Evolutionary conservation across 768 basidiomycete species (phyloP).

Genomic region (Suillus plorans): DNA sequence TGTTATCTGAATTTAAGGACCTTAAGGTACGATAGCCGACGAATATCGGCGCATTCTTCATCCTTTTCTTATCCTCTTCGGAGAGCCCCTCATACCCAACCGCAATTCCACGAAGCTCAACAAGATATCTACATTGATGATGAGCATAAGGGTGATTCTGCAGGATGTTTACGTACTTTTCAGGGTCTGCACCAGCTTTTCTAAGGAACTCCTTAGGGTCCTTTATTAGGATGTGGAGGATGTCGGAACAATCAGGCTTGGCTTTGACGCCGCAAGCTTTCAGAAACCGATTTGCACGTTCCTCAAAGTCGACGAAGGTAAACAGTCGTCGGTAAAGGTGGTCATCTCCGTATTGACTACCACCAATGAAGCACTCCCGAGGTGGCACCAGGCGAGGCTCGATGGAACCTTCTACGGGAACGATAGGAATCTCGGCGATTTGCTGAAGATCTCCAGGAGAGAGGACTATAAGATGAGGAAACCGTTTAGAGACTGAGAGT

Average conservation of each 20-base stretch:
- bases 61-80: constrained; percentile 39
- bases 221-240: constrained; percentile 61
- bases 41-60: constrained; percentile 69
- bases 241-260: constrained; percentile 79
- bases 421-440: constrained; percentile 57
- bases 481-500: constrained; percentile 3
- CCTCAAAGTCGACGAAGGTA: constrained; percentile 80
- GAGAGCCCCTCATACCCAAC: constrained; percentile 56
- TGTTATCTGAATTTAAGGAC: constrained; percentile 33
- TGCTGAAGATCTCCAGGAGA: constrained; percentile 46
- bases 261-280: constrained; percentile 80
- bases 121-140: constrained; percentile 58
- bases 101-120: constrained; percentile 78
- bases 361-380: constrained; percentile 60
- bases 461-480: constrained; percentile 46
- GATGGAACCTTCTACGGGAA: constrained; percentile 43
- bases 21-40: constrained; percentile 56
- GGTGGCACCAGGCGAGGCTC: constrained; percentile 45
- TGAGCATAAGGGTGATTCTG: constrained; percentile 3
- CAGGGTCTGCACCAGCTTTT: constrained; percentile 53
- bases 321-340: constrained; percentile 77
- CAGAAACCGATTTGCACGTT: constrained; percentile 74
- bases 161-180: constrained; percentile 45
- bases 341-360: constrained; percentile 28
- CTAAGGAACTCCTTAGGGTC: constrained; percentile 68